phyloP scores from a whole-genome alignment of 208 protist genomes.

The Acanthamoeba healyi region DNA sequence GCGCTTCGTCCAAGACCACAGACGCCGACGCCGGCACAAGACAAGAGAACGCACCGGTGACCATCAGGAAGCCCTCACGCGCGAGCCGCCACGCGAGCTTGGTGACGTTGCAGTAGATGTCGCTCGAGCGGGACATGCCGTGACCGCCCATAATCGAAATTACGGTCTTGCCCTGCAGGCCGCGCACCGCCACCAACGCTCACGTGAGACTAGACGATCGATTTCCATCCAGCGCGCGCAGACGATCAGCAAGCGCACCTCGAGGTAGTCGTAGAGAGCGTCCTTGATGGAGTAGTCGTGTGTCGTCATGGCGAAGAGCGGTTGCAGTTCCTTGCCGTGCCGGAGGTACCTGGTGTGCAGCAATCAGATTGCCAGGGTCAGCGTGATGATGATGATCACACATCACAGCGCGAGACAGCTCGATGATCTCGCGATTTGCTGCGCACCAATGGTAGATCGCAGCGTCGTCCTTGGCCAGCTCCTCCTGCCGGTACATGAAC shows the following conservation, averaged over 20 bases:
- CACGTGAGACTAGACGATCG: too few species aligned
- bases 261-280: constrained; percentile 63
- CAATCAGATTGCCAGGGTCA: too few species aligned
- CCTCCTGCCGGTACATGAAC: constrained; percentile 65
- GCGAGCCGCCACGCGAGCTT: constrained; percentile 17
- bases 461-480: constrained; percentile 4
- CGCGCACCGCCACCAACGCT: too few species aligned
- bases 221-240: too few species aligned
- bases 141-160: constrained; percentile 56
- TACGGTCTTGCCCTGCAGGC: constrained; percentile 54
- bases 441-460: constrained; percentile 39
- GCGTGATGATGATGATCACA: too few species aligned
- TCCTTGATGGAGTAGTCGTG: constrained; percentile 72
- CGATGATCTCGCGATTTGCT: too few species aligned
- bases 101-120: constrained; percentile 36
- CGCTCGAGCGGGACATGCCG: constrained; percentile 23
- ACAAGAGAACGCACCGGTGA: constrained; percentile 21
- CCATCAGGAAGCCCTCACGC: constrained; percentile 35
- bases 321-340: constrained; percentile 40
- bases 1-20: too few species aligned
- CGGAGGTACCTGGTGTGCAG: background rate
- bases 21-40: background rate
- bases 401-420: too few species aligned
- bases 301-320: constrained; percentile 31
- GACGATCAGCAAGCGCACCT: too few species aligned